A percentile compares a stretch with the other conserved stretches of the same genome.
These are phyloP conservation scores for Herpetomonas tarakana DNA, from an alignment of 208 protist species.

Conservation along the genomic window DNA sequence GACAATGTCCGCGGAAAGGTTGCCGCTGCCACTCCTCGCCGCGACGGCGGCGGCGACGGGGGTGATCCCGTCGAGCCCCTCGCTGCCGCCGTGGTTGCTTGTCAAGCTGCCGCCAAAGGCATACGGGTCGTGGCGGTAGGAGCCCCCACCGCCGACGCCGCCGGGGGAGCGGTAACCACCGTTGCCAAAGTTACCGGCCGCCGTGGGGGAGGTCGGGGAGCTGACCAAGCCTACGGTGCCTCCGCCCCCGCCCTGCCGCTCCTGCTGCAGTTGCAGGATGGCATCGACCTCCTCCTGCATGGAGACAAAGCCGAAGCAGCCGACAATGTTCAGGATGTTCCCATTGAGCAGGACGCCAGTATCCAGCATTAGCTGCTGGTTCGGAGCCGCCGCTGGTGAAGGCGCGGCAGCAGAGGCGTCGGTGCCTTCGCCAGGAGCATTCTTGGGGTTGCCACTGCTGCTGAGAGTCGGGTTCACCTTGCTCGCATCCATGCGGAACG, in stretches of 20 bases:
- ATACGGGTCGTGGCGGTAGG: conserved; percentile 40
- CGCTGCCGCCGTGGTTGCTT: conserved; percentile 5
- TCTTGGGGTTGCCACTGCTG: background rate
- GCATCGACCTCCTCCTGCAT: conserved; percentile 67
- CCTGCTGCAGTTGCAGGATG: conserved; percentile 18
- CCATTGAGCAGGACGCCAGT: conserved; percentile 56
- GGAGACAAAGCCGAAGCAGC: conserved; percentile 81
- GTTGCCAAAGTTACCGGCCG: background rate
- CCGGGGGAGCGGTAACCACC: background rate
- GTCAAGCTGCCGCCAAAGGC: conserved; percentile 14
- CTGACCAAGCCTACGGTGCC: background rate
- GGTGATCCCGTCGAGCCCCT: background rate
- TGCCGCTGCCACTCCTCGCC: background rate
- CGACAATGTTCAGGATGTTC: conserved; percentile 78
- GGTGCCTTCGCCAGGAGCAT: background rate
- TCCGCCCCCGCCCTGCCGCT: conserved; percentile 7
- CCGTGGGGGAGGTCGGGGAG: background rate
- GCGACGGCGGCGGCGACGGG: background rate
- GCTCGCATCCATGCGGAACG: conserved; percentile 56
- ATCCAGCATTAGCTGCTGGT: conserved; percentile 36
- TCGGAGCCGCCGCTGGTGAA: conserved; percentile 1
- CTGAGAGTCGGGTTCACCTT: conserved; percentile 12
- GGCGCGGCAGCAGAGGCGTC: background rate
- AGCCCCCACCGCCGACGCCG: conserved; percentile 3
- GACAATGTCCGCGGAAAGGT: conserved; percentile 13